Conservation (phyloP, 164 flowering plant genomes). For the Sedum album region DNA sequence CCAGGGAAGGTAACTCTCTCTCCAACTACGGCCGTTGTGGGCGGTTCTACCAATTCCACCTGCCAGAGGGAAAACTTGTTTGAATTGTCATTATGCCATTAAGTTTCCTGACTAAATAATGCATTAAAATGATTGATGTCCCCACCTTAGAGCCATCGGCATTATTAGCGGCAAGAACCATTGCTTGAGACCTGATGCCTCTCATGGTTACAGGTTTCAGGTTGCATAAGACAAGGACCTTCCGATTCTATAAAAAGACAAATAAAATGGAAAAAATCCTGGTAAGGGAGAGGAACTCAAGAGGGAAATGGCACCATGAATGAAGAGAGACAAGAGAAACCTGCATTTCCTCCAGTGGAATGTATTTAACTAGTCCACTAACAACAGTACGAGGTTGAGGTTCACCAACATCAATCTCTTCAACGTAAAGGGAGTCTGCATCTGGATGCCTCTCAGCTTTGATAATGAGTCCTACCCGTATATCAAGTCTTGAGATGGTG, state of each 20-base stretch:
- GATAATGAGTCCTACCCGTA: slow-evolving; percentile 84
- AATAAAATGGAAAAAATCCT: neutral
- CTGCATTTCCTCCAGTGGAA: slow-evolving; percentile 93
- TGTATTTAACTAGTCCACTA: slow-evolving; percentile 91
- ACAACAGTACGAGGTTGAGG: slow-evolving; percentile 69
- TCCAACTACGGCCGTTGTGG: slow-evolving; percentile 43
- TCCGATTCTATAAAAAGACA: slow-evolving; percentile 51
- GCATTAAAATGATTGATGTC: neutral
- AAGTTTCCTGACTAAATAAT: neutral
- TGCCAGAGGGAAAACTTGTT: slow-evolving; percentile 19
- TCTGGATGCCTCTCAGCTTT: slow-evolving; percentile 86
- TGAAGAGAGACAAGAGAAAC: slow-evolving; percentile 22
- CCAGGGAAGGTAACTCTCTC: slow-evolving; percentile 73
- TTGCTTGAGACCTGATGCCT: slow-evolving; percentile 90
- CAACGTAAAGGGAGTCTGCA: slow-evolving; percentile 93
- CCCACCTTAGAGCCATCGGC: slow-evolving; percentile 63
- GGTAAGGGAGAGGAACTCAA: neutral
- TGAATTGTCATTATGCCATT: neutral
- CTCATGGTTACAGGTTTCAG: slow-evolving; percentile 91
- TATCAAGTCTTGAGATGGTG: slow-evolving; percentile 70
- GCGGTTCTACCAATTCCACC: slow-evolving; percentile 85
- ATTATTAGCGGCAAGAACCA: slow-evolving; percentile 86
- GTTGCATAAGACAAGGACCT: slow-evolving; percentile 95
- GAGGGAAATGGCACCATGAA: neutral
- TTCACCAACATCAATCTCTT: slow-evolving; percentile 95